Evolutionary conservation across 2,329 filamentous ascomycete genomes (phyloP).

Genomic region (Penicillium sp.): DNA sequence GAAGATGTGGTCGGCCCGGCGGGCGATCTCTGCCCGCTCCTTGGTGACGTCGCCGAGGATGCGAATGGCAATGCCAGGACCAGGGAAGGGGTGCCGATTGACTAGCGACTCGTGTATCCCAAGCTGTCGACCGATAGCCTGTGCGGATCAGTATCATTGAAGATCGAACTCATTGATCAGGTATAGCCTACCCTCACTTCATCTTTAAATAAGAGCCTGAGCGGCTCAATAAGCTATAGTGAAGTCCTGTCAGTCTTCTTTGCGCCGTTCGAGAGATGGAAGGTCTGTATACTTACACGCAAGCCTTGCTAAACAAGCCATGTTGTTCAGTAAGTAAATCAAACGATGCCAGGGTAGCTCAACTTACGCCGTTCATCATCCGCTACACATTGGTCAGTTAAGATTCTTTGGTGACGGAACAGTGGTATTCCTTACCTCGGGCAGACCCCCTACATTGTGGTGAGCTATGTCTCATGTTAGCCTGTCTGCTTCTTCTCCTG

Average conservation of each 20-base stretch:
- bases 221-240: constrained; percentile 60
- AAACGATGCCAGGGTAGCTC: constrained; percentile 3
- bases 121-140: constrained; percentile 59
- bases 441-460: constrained; percentile 60
- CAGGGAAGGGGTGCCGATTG: constrained; percentile 63
- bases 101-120: constrained; percentile 69
- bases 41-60: constrained; percentile 79
- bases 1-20: constrained; percentile 44
- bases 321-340: constrained; percentile 4
- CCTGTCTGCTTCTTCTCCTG: constrained; percentile 24
- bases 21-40: constrained; percentile 69
- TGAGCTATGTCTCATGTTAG: constrained; percentile 40
- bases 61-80: constrained; percentile 68
- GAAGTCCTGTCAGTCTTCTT: constrained; percentile 1
- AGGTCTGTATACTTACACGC: constrained; percentile 9
- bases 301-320: constrained; percentile 14
- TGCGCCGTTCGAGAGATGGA: neutral
- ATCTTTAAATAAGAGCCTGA: constrained; percentile 77
- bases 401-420: neutral
- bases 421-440: constrained; percentile 14
- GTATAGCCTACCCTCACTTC: constrained; percentile 55
- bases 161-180: neutral
- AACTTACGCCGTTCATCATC: constrained; percentile 46
- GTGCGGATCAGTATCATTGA: constrained; percentile 3
- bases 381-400: constrained; percentile 30